A percentile compares a stretch with the other conserved stretches of the same genome.
Conservation (phyloP, 805 yeast genomes). For the Brettanomyces sp. region DNA sequence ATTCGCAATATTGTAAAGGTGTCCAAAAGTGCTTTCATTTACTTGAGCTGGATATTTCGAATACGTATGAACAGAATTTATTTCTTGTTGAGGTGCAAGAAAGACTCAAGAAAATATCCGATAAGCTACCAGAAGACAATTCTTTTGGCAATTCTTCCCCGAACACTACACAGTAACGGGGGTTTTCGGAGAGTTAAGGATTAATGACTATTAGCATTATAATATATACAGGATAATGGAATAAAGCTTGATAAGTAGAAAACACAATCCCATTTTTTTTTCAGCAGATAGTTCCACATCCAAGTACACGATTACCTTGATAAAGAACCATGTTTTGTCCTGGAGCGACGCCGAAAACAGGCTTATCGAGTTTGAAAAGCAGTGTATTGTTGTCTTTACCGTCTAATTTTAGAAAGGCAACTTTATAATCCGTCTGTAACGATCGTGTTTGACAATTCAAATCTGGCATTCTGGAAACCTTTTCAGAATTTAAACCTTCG, state of each 20-base stretch:
- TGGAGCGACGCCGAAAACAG: conserved; percentile 71
- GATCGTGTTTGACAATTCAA: conserved; percentile 63
- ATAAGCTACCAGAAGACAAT: neutral
- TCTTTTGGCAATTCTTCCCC: too few relatives aligned
- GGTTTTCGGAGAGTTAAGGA: neutral
- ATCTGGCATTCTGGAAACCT: conserved; percentile 7
- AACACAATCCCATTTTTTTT: too few relatives aligned
- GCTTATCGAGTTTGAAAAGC: conserved; percentile 30
- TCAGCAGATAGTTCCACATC: conserved; percentile 40
- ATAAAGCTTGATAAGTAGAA: too few relatives aligned
- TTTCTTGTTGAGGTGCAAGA: neutral
- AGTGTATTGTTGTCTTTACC: conserved; percentile 10
- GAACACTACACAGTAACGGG: too few relatives aligned
- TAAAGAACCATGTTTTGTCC: conserved; percentile 84
- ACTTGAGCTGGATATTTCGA: conserved; percentile 11
- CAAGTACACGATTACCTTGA: conserved; percentile 55
- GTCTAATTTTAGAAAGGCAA: conserved; percentile 6
- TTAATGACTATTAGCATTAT: neutral
- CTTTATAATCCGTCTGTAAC: conserved; percentile 47
- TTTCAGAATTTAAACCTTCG: conserved; percentile 4
- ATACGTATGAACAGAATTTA: conserved; percentile 10
- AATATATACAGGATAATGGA: conserved; percentile 1
- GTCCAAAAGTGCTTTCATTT: conserved; percentile 8
- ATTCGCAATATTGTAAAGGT: neutral
- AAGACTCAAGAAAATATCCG: neutral